phyloP scores from a whole-genome alignment of 306 rosid genomes.

The Carpinus viminea region DNA sequence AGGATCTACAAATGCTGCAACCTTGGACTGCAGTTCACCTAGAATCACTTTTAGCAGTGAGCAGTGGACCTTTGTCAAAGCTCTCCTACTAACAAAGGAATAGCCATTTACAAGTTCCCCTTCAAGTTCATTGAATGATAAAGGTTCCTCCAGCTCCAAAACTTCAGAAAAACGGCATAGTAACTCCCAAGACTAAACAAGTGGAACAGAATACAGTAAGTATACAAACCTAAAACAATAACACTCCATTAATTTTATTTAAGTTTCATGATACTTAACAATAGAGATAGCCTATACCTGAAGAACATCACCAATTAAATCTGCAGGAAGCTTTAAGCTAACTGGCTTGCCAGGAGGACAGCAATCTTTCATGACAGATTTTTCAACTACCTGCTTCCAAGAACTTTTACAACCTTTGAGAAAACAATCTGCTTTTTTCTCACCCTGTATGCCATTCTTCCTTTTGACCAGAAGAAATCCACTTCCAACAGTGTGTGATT shows the following conservation, averaged over 20 bases:
- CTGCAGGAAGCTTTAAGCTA: constrained; percentile 64
- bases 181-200: constrained; percentile 75
- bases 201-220: constrained; percentile 23
- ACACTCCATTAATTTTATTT: too few relatives aligned
- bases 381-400: constrained; percentile 33
- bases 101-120: constrained; percentile 55
- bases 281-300: constrained; percentile 56
- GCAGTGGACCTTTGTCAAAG: constrained; percentile 81
- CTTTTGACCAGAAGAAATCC: constrained; percentile 59
- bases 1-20: constrained; percentile 91
- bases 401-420: not conserved
- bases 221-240: not conserved
- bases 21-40: constrained; percentile 82
- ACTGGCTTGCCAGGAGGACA: constrained; percentile 87
- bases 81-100: constrained; percentile 1
- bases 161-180: constrained; percentile 66
- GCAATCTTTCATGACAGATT: constrained; percentile 36
- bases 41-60: constrained; percentile 82
- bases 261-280: constrained; percentile 1
- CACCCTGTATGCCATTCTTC: constrained; percentile 32
- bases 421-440: constrained; percentile 35
- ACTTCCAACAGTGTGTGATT: constrained; percentile 71
- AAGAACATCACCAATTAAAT: constrained; percentile 75
- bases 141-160: constrained; percentile 68
- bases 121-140: constrained; percentile 72